Evolutionary conservation across 2,329 filamentous ascomycete genomes (phyloP), one percentile per base, ranked within the genome.

Genomic region (Fusarium avenaceum): DNA sequence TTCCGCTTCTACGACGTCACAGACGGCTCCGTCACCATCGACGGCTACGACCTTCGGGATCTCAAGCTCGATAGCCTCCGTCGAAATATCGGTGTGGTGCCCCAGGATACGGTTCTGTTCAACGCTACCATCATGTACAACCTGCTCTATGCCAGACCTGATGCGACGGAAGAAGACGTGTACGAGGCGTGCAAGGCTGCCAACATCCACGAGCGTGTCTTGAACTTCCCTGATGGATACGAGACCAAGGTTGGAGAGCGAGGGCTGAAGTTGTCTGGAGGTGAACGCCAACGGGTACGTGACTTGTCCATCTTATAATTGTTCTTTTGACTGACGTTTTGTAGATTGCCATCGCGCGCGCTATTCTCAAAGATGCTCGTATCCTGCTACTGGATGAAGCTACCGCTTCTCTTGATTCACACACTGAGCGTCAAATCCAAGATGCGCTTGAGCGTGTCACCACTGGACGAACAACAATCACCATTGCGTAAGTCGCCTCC

Each of bases 371-470:
- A 75, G 88, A 89, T 48, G 88, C 90, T 0, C 89, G 88, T 51
- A 87, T 93, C 54, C 83, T 93, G 26, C 84, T 93, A 59, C 82
- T 93, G 0, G 90, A 93, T 69, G 90, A 93, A 76, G 88, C 90
- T 0, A 92, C 91, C 5, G 90, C 89, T 1, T 89, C 90, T 4
- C 84, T 93, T 22, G 87, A 91, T 53, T 86, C 87, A 0, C 84
- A 87, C 26, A 89, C 86, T 1, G 86, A 89, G 71, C 81, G 83
- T 33, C 81, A 84, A 54, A 89, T 89, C 38, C 87, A 89, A 71
- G 80, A 84, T 49, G 84, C 84, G 7, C 82, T 86, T 24, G 79
- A 81, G 63, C 79, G 78, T 26, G 78, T 86, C 8, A 84, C 80
- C 17, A 76, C 77, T 6, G 84, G 83, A 4, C 79, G 84, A 38